These are phyloP conservation scores for Tolypocladium ophioglossoides DNA, from an alignment of 2,329 filamentous ascomycete genomes.

Conservation along the genomic window DNA sequence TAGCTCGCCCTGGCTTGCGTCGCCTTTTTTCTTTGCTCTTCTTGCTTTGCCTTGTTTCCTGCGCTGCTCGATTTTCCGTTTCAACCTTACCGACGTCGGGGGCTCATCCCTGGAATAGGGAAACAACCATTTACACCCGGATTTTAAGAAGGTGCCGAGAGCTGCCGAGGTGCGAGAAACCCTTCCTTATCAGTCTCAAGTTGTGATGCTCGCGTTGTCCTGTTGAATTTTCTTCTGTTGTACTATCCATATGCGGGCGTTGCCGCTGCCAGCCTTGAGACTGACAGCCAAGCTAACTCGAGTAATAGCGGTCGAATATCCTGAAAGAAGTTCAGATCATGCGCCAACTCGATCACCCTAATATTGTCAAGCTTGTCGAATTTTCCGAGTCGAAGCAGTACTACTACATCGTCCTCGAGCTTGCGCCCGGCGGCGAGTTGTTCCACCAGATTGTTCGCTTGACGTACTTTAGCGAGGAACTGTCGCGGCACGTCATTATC, in stretches of 20 bases:
- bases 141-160: conserved; percentile 91
- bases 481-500: conserved; percentile 86
- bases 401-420: conserved; percentile 93
- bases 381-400: conserved; percentile 92
- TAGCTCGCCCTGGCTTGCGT: conserved; percentile 5
- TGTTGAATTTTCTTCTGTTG: conserved; percentile 7
- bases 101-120: conserved; percentile 50
- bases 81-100: conserved; percentile 42
- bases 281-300: conserved; percentile 13
- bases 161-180: conserved; percentile 84
- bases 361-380: conserved; percentile 87
- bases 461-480: conserved; percentile 95
- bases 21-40: conserved; percentile 7
- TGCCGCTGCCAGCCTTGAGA: neutral
- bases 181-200: conserved; percentile 22
- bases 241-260: neutral
- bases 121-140: conserved; percentile 87
- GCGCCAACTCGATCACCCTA: conserved; percentile 91
- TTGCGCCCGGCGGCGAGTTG: conserved; percentile 88
- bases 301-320: conserved; percentile 80
- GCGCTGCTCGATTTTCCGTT: conserved; percentile 13
- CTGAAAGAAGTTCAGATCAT: conserved; percentile 98
- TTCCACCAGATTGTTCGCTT: conserved; percentile 98
- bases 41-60: conserved; percentile 7
- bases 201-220: conserved; percentile 15